Conservation (phyloP, 306 rosid genomes). For the Acacia acuminata region DNA sequence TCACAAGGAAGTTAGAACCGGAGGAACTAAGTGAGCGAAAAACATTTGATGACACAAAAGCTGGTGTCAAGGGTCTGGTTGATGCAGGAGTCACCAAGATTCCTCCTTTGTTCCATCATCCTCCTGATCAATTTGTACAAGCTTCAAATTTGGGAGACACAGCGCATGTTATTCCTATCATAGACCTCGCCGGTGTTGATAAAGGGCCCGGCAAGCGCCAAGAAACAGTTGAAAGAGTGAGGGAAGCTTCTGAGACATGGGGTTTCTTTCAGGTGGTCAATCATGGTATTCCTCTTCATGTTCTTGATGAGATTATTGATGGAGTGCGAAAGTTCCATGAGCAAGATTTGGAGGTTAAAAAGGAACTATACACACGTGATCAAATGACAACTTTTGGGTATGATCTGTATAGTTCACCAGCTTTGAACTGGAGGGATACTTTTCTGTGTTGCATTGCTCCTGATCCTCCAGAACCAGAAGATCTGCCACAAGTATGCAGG, state of each 20-base stretch:
- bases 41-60: too few relatives aligned
- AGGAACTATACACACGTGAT: slow-evolving; percentile 38
- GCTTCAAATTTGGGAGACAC: slow-evolving; percentile 9
- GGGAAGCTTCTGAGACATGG: slow-evolving; percentile 45
- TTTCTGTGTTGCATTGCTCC: slow-evolving; percentile 30
- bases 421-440: background rate
- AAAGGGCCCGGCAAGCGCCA: background rate
- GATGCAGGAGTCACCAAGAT: too few relatives aligned
- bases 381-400: slow-evolving; percentile 4
- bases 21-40: too few relatives aligned
- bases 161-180: background rate
- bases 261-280: slow-evolving; percentile 56
- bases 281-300: slow-evolving; percentile 40
- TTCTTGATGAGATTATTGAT: slow-evolving; percentile 34
- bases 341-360: slow-evolving; percentile 42
- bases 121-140: background rate
- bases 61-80: too few relatives aligned
- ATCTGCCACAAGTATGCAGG: slow-evolving; percentile 40
- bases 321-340: slow-evolving; percentile 48
- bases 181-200: background rate
- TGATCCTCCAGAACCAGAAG: slow-evolving; percentile 30
- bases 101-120: too few relatives aligned
- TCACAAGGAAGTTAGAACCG: too few relatives aligned
- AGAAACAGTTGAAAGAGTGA: slow-evolving; percentile 19
- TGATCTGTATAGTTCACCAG: slow-evolving; percentile 38